Conservation (phyloP, 805 yeast genomes). For the Barnettozyma pratensis region DNA sequence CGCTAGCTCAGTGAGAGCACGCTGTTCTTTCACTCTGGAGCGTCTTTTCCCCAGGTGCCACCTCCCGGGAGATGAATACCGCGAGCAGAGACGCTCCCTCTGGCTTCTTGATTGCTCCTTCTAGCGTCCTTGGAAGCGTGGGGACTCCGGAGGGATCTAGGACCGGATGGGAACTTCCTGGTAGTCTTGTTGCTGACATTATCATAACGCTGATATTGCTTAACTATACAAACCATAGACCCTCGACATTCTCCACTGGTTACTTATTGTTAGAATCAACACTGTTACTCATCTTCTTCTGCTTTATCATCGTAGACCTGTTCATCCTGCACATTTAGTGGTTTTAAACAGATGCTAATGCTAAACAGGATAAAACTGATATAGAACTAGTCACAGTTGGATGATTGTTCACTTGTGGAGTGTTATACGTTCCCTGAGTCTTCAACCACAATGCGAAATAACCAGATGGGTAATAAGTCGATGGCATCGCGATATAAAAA, state of each 20-base stretch:
- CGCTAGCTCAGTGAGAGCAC: too few species aligned
- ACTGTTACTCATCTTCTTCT: background rate
- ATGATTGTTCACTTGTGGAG: slow-evolving; percentile 3
- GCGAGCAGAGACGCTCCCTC: background rate
- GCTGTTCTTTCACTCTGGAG: background rate
- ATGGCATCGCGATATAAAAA: slow-evolving; percentile 2
- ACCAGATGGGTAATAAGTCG: slow-evolving; percentile 1
- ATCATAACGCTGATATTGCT: too few species aligned
- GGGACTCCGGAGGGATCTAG: too few species aligned
- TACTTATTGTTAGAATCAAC: background rate
- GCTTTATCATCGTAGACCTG: background rate
- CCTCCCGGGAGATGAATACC: background rate
- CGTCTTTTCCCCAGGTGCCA: background rate
- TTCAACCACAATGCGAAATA: slow-evolving; percentile 7
- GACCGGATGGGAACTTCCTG: too few species aligned
- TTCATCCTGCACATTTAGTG: background rate
- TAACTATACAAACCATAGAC: too few species aligned
- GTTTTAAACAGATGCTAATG: slow-evolving; percentile 1
- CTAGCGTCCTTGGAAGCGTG: too few species aligned
- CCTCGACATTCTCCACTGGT: too few species aligned
- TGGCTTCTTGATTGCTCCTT: background rate
- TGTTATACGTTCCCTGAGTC: slow-evolving; percentile 1
- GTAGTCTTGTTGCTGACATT: too few species aligned
- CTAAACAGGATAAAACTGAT: slow-evolving; percentile 1
- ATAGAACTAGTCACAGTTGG: slow-evolving; percentile 4